Conservation (phyloP, 768 basidiomycete species). For the Holtermannia corniformis region DNA sequence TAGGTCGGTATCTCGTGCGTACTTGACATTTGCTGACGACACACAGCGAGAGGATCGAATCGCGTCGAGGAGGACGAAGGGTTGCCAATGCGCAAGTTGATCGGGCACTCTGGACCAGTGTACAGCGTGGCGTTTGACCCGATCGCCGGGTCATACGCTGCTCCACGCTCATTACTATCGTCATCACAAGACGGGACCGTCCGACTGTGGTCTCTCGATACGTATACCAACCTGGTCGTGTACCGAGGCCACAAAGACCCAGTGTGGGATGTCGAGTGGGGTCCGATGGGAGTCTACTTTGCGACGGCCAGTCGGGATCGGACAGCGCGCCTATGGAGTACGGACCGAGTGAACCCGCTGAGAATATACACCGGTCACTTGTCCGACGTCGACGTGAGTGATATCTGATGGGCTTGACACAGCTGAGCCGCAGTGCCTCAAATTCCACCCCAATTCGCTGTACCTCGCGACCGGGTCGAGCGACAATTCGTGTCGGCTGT, state of each 20-base stretch:
- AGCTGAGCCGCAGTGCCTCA: conserved; percentile 58
- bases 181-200: conserved; percentile 84
- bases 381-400: conserved; percentile 88
- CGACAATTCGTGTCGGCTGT: conserved; percentile 89
- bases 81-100: conserved; percentile 78
- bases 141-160: conserved; percentile 67
- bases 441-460: conserved; percentile 94
- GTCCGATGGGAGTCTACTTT: conserved; percentile 96
- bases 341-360: conserved; percentile 74
- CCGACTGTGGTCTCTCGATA: conserved; percentile 91
- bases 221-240: conserved; percentile 82
- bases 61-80: conserved; percentile 67
- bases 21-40: not conserved
- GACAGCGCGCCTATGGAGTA: conserved; percentile 92
- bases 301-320: conserved; percentile 88
- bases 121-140: conserved; percentile 93
- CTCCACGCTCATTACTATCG: conserved; percentile 81
- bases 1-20: conserved; percentile 11
- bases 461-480: conserved; percentile 95
- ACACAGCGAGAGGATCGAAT: conserved; percentile 11
- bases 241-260: conserved; percentile 95
- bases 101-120: conserved; percentile 94
- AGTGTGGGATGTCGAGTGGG: conserved; percentile 99
- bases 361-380: conserved; percentile 92
- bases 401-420: not conserved